Conservation (phyloP, 1,284 basidiomycete species). For the Fomes fomentarius region DNA sequence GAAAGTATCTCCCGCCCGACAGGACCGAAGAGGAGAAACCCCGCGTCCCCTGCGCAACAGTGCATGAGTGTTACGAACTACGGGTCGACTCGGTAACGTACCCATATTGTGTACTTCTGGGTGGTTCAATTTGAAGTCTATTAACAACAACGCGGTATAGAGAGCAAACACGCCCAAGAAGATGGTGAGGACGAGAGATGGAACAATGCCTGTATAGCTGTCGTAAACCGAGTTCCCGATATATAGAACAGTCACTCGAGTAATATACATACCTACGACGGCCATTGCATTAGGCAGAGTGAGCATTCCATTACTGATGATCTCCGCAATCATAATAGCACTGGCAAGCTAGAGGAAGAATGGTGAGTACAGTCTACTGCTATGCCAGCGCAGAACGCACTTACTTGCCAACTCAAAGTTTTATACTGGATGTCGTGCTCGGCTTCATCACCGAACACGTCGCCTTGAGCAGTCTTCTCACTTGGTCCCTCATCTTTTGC, state of each 20-base stretch:
- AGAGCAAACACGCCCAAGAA: slow-evolving; percentile 57
- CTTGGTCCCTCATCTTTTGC: no score
- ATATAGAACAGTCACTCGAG: not conserved
- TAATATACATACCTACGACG: slow-evolving; percentile 44
- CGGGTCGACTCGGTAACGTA: no score
- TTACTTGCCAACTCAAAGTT: slow-evolving; percentile 53
- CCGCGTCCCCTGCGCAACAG: slow-evolving; percentile 55
- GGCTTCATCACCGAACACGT: slow-evolving; percentile 40
- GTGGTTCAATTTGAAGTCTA: slow-evolving; percentile 60
- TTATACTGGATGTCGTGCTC: slow-evolving; percentile 37
- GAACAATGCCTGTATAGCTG: slow-evolving; percentile 45
- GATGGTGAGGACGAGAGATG: slow-evolving; percentile 55
- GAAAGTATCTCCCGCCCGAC: slow-evolving; percentile 49
- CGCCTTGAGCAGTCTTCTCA: slow-evolving; percentile 4
- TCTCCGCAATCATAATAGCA: slow-evolving; percentile 61
- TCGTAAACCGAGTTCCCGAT: not conserved
- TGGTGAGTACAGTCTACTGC: not conserved
- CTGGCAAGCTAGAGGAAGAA: slow-evolving; percentile 43
- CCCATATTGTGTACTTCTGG: slow-evolving; percentile 57
- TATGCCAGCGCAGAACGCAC: slow-evolving; percentile 7
- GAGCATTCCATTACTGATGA: slow-evolving; percentile 62
- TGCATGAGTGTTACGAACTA: no score
- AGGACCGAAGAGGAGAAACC: slow-evolving; percentile 54
- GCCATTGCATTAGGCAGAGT: slow-evolving; percentile 58
- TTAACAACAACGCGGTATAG: slow-evolving; percentile 55